Percentiles rank a stretch among this genome's conserved stretches.
Conservation (phyloP, 2,329 filamentous ascomycete genomes). For the Leptographium galeiforme region DNA sequence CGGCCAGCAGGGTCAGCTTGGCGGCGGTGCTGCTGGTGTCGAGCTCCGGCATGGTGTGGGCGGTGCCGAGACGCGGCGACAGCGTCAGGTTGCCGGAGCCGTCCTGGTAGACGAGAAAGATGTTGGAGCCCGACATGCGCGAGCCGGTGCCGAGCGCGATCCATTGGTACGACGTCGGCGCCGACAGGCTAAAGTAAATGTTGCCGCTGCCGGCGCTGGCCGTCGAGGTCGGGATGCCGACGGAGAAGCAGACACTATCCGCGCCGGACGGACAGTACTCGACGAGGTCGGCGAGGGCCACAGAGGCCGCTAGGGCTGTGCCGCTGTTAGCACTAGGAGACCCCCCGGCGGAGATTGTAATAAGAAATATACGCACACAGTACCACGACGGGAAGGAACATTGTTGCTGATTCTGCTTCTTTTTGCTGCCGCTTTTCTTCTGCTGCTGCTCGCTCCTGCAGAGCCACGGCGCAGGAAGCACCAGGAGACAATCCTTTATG, state of each 20-base stretch:
- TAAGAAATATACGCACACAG: no score
- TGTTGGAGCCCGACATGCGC: constrained; percentile 41
- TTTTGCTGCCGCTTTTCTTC: no score
- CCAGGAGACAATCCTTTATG: no score
- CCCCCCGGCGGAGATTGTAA: no score
- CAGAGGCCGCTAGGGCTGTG: constrained; percentile 2
- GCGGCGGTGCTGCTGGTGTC: constrained; percentile 25
- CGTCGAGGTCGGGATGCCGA: constrained; percentile 39
- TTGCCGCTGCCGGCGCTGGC: constrained; percentile 35
- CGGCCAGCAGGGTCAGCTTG: constrained; percentile 39
- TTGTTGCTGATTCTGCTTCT: no score
- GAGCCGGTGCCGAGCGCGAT: constrained; percentile 43
- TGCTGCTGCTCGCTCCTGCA: no score
- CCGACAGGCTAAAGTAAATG: constrained; percentile 48
- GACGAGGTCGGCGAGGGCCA: constrained; percentile 1
- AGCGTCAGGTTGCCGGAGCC: constrained; percentile 47
- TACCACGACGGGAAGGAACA: no score
- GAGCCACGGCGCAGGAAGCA: no score
- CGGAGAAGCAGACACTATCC: constrained; percentile 36
- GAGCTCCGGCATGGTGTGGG: constrained; percentile 32
- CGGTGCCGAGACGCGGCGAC: constrained; percentile 37
- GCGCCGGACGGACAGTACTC: constrained; percentile 24
- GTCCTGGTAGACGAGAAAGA: constrained; percentile 50
- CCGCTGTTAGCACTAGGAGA: not conserved
- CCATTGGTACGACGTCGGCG: constrained; percentile 40